These are phyloP conservation scores for Gamarada debralockiae DNA, from an alignment of 495 filamentous ascomycete species.

Conservation along the genomic window DNA sequence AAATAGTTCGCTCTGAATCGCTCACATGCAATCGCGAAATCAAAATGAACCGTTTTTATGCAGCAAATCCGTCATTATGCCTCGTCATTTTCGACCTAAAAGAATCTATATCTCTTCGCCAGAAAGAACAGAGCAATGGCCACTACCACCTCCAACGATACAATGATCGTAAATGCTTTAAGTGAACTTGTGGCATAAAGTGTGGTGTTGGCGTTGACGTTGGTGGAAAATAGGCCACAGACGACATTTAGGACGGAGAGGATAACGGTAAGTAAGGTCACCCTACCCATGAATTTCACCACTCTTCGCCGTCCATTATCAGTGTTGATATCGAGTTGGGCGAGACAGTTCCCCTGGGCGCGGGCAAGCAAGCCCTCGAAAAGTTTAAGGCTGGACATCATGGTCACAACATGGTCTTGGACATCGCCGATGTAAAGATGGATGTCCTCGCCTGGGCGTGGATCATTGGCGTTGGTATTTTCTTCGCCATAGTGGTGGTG, in stretches of 20 bases:
- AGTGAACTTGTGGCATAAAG: conserved; percentile 39
- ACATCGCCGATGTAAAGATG: conserved; percentile 92
- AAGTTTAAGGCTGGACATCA: conserved; percentile 89
- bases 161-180: conserved; percentile 72
- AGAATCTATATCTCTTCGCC: conserved; percentile 40
- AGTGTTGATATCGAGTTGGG: conserved; percentile 84
- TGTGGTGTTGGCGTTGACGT: conserved; percentile 72
- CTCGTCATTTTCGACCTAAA: too few relatives aligned
- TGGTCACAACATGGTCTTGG: conserved; percentile 95
- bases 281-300: conserved; percentile 80
- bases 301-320: conserved; percentile 70
- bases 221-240: conserved; percentile 96
- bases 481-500: conserved; percentile 58
- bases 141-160: conserved; percentile 60
- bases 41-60: too few relatives aligned
- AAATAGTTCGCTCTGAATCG: too few relatives aligned
- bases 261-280: conserved; percentile 86
- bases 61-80: too few relatives aligned
- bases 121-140: conserved; percentile 45
- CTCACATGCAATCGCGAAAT: too few relatives aligned
- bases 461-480: conserved; percentile 87
- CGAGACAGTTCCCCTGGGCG: conserved; percentile 89
- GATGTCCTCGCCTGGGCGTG: conserved; percentile 87
- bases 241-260: conserved; percentile 90
- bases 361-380: conserved; percentile 94